Evolutionary conservation across 345 rosid species (phyloP).

Genomic region (Erucastrum elatum): DNA sequence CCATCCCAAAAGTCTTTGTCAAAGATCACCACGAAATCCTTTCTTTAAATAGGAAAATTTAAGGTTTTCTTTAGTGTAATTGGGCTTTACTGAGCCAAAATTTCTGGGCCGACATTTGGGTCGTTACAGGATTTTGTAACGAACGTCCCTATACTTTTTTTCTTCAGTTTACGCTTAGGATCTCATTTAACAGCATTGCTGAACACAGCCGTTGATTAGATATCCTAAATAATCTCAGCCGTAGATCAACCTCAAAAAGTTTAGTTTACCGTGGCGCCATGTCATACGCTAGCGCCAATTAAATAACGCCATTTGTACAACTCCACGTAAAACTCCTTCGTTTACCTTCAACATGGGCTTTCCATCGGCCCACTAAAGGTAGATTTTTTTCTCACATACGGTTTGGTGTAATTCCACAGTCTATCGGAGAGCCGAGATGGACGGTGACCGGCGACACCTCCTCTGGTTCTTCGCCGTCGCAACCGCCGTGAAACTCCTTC

Average conservation of each 20-base stretch:
- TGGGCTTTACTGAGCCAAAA: too few relatives aligned
- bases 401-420: neutral
- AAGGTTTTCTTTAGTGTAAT: too few relatives aligned
- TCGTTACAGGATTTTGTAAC: too few relatives aligned
- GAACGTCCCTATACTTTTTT: too few relatives aligned
- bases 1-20: too few relatives aligned
- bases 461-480: slow-evolving; percentile 65
- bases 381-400: slow-evolving; percentile 15
- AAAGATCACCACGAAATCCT: too few relatives aligned
- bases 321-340: slow-evolving; percentile 3
- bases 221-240: neutral
- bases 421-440: slow-evolving; percentile 16
- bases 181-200: neutral
- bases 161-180: neutral
- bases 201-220: neutral
- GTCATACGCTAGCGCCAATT: neutral
- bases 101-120: too few relatives aligned
- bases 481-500: slow-evolving; percentile 63
- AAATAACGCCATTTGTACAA: neutral
- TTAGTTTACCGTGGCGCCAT: neutral
- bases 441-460: slow-evolving; percentile 29
- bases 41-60: too few relatives aligned
- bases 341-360: neutral
- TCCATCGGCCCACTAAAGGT: neutral
- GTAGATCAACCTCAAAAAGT: neutral